Evolutionary conservation across 2,329 filamentous ascomycete genomes (phyloP), one percentile per base, ranked within the genome.

Genomic region (Colletotrichum echinochloae): DNA sequence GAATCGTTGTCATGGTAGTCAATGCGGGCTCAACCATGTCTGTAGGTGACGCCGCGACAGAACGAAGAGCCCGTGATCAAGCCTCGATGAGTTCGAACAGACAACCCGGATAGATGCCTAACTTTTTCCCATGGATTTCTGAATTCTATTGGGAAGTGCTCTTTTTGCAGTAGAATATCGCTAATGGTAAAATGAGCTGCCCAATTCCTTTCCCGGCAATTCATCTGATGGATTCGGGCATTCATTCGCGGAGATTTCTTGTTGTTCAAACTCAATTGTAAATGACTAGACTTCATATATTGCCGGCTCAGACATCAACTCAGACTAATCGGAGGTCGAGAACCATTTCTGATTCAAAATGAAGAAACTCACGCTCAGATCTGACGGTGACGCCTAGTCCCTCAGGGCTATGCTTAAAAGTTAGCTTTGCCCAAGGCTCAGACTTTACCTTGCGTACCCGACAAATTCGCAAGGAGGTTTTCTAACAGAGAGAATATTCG

Each of bases 361-460:
- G 1, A 6, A 30, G 7, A 23, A 57, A 39, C 41, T 54, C 23
- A 60, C 56, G 64, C 44, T 52, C 44, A 46, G 44, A 28, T 44
- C 28, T 11, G 3, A 26, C 20, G 51, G 33, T 37, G 44, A 28
- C 2, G 16, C 41, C 62, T 56, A 41, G 41, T 44, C 48, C 33
- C 48, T 18, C 8, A 52, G 20, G n/a, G 23, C 51, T 23, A 52
- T 46, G 26, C 12, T 57, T 16, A 57, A 48, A 51, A 56, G 23
- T 4, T n/a, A 23, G n/a, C 20, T 8, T 26, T 6, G 16, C 7
- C 30, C 30, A 16, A 46, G 33, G 23, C 51, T 55, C 30, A n/a
- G 62, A 67, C 56, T 39, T 26, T 35, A 52, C 35, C n/a, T n/a
- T n/a, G n/a, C 28, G 57, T 23, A 18, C 35, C 46, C 6, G 26